Conservation (phyloP, 495 filamentous ascomycete species). For the Penicillium cinerascens region DNA sequence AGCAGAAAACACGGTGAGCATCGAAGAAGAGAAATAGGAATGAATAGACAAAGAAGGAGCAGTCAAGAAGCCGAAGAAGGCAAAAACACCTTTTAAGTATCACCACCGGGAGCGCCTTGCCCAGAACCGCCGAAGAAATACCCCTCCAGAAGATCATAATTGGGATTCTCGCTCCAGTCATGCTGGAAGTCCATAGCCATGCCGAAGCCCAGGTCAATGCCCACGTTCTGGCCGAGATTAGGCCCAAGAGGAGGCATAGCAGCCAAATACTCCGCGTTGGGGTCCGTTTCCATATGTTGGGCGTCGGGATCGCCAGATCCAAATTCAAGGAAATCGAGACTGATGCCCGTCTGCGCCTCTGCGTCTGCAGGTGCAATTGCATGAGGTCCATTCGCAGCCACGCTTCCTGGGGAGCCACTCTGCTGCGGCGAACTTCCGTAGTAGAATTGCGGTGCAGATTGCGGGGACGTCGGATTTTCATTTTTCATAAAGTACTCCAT, state of each 20-base stretch:
- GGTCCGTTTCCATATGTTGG: conserved; percentile 28
- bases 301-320: conserved; percentile 26
- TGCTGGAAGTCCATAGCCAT: conserved; percentile 70
- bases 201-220: conserved; percentile 72
- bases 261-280: conserved; percentile 29
- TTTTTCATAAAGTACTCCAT: conserved; percentile 40
- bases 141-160: conserved; percentile 83
- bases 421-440: conserved; percentile 41
- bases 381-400: conserved; percentile 18
- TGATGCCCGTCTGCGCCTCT: conserved; percentile 30
- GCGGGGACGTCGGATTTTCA: conserved; percentile 33
- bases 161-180: conserved; percentile 74
- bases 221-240: conserved; percentile 41
- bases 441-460: conserved; percentile 34
- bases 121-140: conserved; percentile 77
- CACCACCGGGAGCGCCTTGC: conserved; percentile 27
- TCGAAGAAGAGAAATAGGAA: not conserved
- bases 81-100: conserved; percentile 14
- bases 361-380: conserved; percentile 20
- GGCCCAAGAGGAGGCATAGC: conserved; percentile 27
- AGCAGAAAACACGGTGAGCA: conserved; percentile 2
- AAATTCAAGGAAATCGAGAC: conserved; percentile 43
- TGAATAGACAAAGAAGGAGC: not conserved
- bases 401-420: conserved; percentile 35
- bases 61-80: not conserved